These are phyloP conservation scores for Fonsecaea nubica DNA, from an alignment of 2,329 filamentous ascomycete species.

Conservation along the genomic window DNA sequence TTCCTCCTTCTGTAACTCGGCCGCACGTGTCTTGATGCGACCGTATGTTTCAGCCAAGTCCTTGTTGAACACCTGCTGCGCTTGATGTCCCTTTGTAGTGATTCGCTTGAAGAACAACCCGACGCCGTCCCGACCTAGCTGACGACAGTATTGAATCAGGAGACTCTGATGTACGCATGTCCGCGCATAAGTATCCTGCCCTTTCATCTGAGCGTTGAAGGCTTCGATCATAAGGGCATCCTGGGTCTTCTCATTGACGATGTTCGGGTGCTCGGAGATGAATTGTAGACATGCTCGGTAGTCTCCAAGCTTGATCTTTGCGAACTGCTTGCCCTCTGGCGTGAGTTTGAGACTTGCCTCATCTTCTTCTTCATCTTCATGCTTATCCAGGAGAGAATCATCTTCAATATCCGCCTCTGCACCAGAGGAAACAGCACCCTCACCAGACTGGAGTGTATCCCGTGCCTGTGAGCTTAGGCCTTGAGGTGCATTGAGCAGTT, in stretches of 20 bases:
- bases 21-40: constrained; percentile 77
- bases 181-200: constrained; percentile 75
- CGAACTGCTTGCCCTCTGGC: constrained; percentile 78
- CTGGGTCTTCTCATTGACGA: constrained; percentile 83
- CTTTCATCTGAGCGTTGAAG: constrained; percentile 83
- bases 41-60: constrained; percentile 89
- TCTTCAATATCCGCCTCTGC: constrained; percentile 69
- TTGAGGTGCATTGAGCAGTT: constrained; percentile 71
- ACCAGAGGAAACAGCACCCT: constrained; percentile 60
- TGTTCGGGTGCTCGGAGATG: constrained; percentile 76
- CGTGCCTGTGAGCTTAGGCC: constrained; percentile 41
- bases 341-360: constrained; percentile 79
- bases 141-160: constrained; percentile 91
- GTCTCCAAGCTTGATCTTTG: constrained; percentile 75
- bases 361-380: constrained; percentile 62
- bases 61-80: constrained; percentile 86
- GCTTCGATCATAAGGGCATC: constrained; percentile 90
- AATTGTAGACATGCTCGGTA: constrained; percentile 77
- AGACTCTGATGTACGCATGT: constrained; percentile 94
- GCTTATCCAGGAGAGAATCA: constrained; percentile 45
- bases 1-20: constrained; percentile 71
- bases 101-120: constrained; percentile 95
- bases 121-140: constrained; percentile 85
- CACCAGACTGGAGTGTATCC: constrained; percentile 46
- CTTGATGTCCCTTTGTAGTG: constrained; percentile 86